A percentile compares a stretch with the other conserved stretches of the same genome.
Conservation (phyloP, 441 rosid species). For the Arabidopsis lyrata region DNA sequence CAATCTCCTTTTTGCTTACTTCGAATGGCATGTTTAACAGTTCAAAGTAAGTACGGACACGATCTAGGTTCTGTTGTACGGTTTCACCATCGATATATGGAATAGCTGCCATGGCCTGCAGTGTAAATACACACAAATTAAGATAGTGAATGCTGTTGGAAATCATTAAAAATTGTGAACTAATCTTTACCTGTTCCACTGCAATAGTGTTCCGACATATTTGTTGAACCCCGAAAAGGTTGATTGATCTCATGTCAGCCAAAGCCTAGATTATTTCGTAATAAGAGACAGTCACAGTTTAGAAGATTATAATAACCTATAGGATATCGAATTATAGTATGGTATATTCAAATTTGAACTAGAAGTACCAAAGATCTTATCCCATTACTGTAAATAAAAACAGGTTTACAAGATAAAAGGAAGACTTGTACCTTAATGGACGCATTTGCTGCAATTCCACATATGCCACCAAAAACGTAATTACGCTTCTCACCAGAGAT, state of each 20-base stretch:
- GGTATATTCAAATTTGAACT: conserved; percentile 20
- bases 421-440: conserved; percentile 77
- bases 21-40: conserved; percentile 96
- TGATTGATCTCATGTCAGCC: conserved; percentile 83
- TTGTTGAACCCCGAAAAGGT: conserved; percentile 99
- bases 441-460: conserved; percentile 82
- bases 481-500: conserved; percentile 72
- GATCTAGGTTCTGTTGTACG: conserved; percentile 81
- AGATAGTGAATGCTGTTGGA: conserved; percentile 2
- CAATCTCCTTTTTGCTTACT: conserved; percentile 49
- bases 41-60: conserved; percentile 90
- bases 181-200: conserved; percentile 79
- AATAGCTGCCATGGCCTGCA: conserved; percentile 89
- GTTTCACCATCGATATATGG: conserved; percentile 82
- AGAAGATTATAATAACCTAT: conserved; percentile 9
- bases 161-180: neutral
- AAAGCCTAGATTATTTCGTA: conserved; percentile 62
- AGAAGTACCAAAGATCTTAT: conserved; percentile 7
- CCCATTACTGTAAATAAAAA: conserved; percentile 2
- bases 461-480: conserved; percentile 97
- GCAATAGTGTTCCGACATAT: conserved; percentile 96
- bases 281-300: conserved; percentile 13
- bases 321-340: neutral
- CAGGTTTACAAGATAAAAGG: conserved; percentile 22
- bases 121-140: conserved; percentile 34